Evolutionary conservation across 495 filamentous ascomycete genomes (phyloP).

Genomic region (Aspergillus wentii): DNA sequence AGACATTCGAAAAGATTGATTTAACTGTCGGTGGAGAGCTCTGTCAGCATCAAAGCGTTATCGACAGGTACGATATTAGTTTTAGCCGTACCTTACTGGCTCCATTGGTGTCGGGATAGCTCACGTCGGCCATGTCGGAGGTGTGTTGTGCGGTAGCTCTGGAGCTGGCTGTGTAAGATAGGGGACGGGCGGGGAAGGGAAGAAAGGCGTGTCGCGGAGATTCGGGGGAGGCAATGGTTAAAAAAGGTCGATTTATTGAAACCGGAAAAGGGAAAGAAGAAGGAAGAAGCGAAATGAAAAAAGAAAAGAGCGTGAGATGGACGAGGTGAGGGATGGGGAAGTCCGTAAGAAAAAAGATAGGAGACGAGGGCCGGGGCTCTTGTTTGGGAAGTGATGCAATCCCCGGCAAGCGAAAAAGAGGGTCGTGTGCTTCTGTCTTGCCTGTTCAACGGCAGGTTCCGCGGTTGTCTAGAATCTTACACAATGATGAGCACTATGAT

Average conservation of each 20-base stretch:
- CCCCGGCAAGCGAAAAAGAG: slow-evolving; percentile 15
- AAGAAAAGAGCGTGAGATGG: slow-evolving; percentile 9
- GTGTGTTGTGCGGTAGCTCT: slow-evolving; percentile 4
- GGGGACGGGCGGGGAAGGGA: slow-evolving; percentile 2
- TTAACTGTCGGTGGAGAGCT: slow-evolving; percentile 13
- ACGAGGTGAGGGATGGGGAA: slow-evolving; percentile 18
- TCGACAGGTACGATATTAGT: neutral
- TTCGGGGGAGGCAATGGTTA: neutral
- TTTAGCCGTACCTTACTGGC: slow-evolving; percentile 37
- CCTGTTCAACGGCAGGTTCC: no score
- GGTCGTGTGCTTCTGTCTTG: slow-evolving; percentile 24
- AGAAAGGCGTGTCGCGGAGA: neutral
- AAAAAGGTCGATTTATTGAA: neutral
- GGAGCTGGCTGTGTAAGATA: slow-evolving; percentile 13
- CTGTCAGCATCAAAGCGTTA: slow-evolving; percentile 7
- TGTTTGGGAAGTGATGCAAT: slow-evolving; percentile 41
- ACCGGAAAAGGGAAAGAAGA: slow-evolving; percentile 9
- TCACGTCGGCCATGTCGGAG: slow-evolving; percentile 29
- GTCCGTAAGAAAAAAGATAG: slow-evolving; percentile 21
- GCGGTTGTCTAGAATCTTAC: neutral
- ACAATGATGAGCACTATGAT: neutral
- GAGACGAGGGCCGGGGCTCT: slow-evolving; percentile 23
- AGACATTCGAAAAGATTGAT: neutral
- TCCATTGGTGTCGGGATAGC: slow-evolving; percentile 36
- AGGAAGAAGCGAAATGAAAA: slow-evolving; percentile 9